A percentile compares a stretch with the other conserved stretches of the same genome.
Evolutionary conservation across 345 rosid species (phyloP).

Genomic region (Trapa incisa): DNA sequence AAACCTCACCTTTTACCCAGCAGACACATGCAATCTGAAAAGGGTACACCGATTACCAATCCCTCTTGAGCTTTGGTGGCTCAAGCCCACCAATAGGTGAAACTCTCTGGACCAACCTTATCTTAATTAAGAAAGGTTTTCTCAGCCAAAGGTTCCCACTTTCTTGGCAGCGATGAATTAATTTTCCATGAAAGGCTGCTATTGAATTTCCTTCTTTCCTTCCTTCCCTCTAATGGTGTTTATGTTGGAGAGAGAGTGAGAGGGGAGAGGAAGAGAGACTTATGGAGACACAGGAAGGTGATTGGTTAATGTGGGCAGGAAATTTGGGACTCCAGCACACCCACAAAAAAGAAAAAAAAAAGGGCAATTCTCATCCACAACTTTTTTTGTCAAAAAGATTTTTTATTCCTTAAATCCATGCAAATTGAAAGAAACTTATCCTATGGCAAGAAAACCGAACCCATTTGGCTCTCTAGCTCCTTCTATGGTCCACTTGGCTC

Average conservation of each 20-base stretch:
- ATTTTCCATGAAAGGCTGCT: not conserved
- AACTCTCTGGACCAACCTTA: not conserved
- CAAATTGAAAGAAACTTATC: not conserved
- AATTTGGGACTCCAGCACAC: conserved; percentile 18
- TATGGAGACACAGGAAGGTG: conserved; percentile 14
- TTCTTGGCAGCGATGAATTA: conserved; percentile 1
- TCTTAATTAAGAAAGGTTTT: not conserved
- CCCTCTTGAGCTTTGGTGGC: not conserved
- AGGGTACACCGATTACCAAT: not conserved
- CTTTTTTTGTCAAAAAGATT: conserved; percentile 13
- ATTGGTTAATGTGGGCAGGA: conserved; percentile 13
- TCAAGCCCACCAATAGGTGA: not conserved
- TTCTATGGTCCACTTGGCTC: conserved; percentile 13
- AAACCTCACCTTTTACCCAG: conserved; percentile 9
- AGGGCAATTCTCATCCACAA: conserved; percentile 47
- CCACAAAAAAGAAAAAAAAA: conserved; percentile 17
- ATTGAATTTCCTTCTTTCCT: too few relatives aligned
- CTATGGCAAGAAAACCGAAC: conserved; percentile 22
- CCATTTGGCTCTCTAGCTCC: conserved; percentile 17
- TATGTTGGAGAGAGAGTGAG: conserved; percentile 1
- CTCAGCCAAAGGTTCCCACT: not conserved
- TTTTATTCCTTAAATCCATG: conserved; percentile 10
- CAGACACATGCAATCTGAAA: not conserved
- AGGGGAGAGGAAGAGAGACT: conserved; percentile 6
- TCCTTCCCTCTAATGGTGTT: not conserved